Base-by-base conservation (phyloP, 495 filamentous ascomycete species). In the Hypomontagnella submonticulosa region DNA sequence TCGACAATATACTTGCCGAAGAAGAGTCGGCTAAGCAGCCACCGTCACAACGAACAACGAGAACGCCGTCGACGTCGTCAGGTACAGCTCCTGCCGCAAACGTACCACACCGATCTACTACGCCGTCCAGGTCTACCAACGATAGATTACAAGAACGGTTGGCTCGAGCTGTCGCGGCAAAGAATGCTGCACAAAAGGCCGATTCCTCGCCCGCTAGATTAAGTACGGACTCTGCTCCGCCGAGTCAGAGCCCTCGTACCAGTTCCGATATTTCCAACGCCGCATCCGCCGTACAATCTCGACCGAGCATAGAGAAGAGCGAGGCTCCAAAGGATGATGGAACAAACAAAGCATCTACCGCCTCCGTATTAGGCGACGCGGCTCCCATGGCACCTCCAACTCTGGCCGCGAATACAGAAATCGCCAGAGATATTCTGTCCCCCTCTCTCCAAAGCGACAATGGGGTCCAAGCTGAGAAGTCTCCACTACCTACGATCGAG, bases 1-100 rank as follows among this genome's bases (percentile, higher is more conserved):
- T 99, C 38, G 95, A 99, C 74, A 91, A 85, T 46, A 97, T 99
- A 53, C 82, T 99, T 59, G 88, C 93, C 58, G 93, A 97, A 38
- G 87, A 90, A 13, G 84, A 80, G 8, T 49, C 69, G 49, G 57
- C 58, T 30, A 74, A 57, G 49, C 68, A 72, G 71, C 60, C 59
- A 70, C 68, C 72, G 66, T 11, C 23, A 55, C 49, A 76, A 68
- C 58, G 50, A 18, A 54, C 62, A 13, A 38, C 61, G 4, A 61
- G 57, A 53, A 49, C 63, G 15, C 57, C 73, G 4, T 61, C 76
- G 5, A 27, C 68, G 16, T 70, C 76, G 3, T 67, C 74, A 7
- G 43, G 61, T 51, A 41, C 71, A 40, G 33, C 48, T 5, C 20
- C 66, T 6, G 34, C 52, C 33, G 50, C 53, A 11, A 50, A 12